Evolutionary conservation across 192 early-diverging fungal genomes (phyloP), one percentile per base, ranked within the genome.

Genomic region (Diversispora epigaea): DNA sequence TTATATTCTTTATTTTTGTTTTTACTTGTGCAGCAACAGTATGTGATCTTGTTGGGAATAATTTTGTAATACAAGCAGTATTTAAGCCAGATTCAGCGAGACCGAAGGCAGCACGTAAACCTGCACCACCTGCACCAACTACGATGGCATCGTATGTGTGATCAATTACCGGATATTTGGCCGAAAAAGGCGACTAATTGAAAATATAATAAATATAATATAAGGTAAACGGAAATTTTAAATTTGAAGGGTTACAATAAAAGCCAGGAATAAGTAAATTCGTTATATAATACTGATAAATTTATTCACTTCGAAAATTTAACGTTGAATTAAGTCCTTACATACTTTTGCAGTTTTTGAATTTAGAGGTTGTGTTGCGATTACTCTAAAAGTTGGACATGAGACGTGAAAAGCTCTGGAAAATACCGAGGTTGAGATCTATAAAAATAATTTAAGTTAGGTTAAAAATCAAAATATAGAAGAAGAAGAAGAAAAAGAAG

Each of bases 111-210:
- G 96, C 95, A 74, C 97, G 95, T 44, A 99, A 92, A 85, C 97
- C 97, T 58, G 97, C 95, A 80, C 97, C 96, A 78, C 97, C 97
- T 64, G 97, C 96, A 78, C 97, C 97, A 52, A 99, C 89, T 44
- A 99, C 96, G 61, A 99, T 86, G n/a, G 96, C 97, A 81, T 99
- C 97, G 79, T 96, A 99, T 56, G 94, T 93, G 83, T 99, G 97
- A 80, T 99, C 97, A 68, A 98, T 94, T 79, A 99, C 89, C 70
- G 94, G 92, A 86, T 99, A 99, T 71, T 92, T 89, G 73, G 81
- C 84, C 21, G 88, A 80, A 68, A 77, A 64, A 21, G 21, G 19
- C 58, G 63, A 45, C 76, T 74, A 60, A 17, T 19, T 9, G 12
- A 41, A 43, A 21, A 52, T 44, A 58, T n/a, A 63, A 46, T 75